Conservation (phyloP, 306 rosid genomes). For the Trifolium pratense region DNA sequence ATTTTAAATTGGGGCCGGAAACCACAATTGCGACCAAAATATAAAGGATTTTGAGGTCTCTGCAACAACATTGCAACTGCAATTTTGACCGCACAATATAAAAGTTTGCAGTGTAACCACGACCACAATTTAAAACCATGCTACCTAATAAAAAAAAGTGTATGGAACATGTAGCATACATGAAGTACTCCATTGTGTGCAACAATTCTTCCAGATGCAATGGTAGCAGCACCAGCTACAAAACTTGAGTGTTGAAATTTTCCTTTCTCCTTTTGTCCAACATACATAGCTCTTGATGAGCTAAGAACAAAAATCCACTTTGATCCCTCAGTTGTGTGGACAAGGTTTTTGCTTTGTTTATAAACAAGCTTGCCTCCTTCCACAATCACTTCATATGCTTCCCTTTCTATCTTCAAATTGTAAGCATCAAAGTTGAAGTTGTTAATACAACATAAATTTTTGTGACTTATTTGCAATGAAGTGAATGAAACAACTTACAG, state of each 20-base stretch:
- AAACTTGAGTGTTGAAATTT: constrained; percentile 88
- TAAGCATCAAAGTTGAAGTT: constrained; percentile 32
- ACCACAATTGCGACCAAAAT: too few species aligned
- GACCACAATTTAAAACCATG: neutral
- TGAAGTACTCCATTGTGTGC: constrained; percentile 65
- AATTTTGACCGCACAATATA: neutral
- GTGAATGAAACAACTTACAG: constrained; percentile 54
- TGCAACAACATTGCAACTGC: neutral
- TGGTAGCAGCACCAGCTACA: constrained; percentile 83
- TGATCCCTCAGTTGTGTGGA: constrained; percentile 58
- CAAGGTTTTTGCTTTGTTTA: constrained; percentile 53
- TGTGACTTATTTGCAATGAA: neutral
- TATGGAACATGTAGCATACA: constrained; percentile 48
- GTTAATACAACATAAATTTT: neutral
- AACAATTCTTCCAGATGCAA: constrained; percentile 80
- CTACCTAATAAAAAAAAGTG: neutral
- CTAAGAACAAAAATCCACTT: constrained; percentile 95
- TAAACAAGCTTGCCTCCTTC: constrained; percentile 64
- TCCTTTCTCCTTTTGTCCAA: constrained; percentile 77
- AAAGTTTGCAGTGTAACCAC: neutral
- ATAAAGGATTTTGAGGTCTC: too few species aligned
- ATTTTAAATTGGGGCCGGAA: too few species aligned
- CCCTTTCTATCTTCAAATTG: constrained; percentile 68
- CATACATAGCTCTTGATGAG: constrained; percentile 59
- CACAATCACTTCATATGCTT: constrained; percentile 72